Base-by-base conservation (phyloP, 306 rosid genomes). In the Fragaria vesca region DNA sequence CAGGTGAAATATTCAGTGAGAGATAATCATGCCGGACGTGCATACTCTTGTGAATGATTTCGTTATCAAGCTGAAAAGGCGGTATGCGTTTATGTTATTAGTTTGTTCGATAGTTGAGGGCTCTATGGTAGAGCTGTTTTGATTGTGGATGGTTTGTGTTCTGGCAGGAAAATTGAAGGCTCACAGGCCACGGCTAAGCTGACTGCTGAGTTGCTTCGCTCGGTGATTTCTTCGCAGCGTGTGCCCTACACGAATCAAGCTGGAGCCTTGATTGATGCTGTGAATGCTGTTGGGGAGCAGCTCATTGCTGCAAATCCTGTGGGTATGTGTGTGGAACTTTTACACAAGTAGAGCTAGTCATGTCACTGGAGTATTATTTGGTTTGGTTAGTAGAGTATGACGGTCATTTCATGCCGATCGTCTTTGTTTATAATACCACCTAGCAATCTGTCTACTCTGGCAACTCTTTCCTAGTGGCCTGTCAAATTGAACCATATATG, bases 291-390 rank as follows among this genome's bases (percentile, higher is more conserved):
- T 69, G 99, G 99, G 76, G 99, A 96, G 89, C 91, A 81, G 85
- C 88, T 96, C 81, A 93, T 96, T 79, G 93, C 90, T 81, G 99
- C 97, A 24, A 96, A 90, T 80, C 98, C 97, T 81, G 83, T 96
- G 77, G 99, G 99, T 96, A 89, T 48, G 89, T 74, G 34, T 43
- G 46, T 77, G 46, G 15, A 71, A 45, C 38, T 42, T 45, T 57
- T 73, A 4, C 3, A 26, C 4, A 24, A 74, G 28, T 26, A 54
- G 61, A 24, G 34, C 18, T 69, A 12, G 32, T 50, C 6, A 38
- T 21, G 38, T 46, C 17, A 48, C 6, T 74, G 26, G 6, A 1
- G 51, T 43, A 11, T 24, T 58, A 7, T 26, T 58, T n/a, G 1
- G 16, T 36, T 21, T 38, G 20, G 17, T 46, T 46, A 21, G 52